Evolutionary conservation across 305 asterid species (phyloP).

Genomic region (Solanum aculeatissimum): DNA sequence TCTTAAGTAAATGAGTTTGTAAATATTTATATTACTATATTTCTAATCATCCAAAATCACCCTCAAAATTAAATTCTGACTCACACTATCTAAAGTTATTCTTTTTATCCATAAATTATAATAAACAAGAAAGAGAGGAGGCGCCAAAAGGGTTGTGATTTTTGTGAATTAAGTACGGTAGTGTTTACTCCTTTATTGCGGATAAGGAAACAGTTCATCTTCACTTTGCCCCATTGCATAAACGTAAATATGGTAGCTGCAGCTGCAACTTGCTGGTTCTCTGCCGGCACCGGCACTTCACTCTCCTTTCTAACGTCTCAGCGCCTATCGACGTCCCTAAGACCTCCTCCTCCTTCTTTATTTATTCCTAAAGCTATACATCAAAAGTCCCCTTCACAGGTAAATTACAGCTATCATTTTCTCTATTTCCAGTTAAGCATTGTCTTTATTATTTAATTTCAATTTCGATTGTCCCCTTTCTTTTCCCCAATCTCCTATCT

Average conservation of each 20-base stretch:
- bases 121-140: not conserved
- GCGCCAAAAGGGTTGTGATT: not conserved
- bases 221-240: not conserved
- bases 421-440: not conserved
- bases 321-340: slow-evolving; percentile 22
- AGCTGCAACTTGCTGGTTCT: slow-evolving; percentile 51
- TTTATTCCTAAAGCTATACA: slow-evolving; percentile 18
- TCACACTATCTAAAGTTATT: too few relatives aligned
- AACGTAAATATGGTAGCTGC: slow-evolving; percentile 41
- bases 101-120: too few relatives aligned
- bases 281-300: slow-evolving; percentile 32
- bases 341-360: slow-evolving; percentile 7
- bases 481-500: not conserved
- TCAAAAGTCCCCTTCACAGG: slow-evolving; percentile 24
- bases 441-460: not conserved
- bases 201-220: not conserved
- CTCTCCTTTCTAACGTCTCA: slow-evolving; percentile 17
- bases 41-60: too few relatives aligned
- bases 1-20: too few relatives aligned
- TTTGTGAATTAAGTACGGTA: not conserved
- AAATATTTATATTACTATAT: too few relatives aligned
- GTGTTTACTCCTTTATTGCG: not conserved
- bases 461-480: not conserved
- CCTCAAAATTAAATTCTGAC: too few relatives aligned
- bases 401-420: not conserved